A percentile compares a stretch with the other conserved stretches of the same genome.
Evolutionary conservation across 2,329 filamentous ascomycete species (phyloP).

Genomic region (Fusarium sp.): DNA sequence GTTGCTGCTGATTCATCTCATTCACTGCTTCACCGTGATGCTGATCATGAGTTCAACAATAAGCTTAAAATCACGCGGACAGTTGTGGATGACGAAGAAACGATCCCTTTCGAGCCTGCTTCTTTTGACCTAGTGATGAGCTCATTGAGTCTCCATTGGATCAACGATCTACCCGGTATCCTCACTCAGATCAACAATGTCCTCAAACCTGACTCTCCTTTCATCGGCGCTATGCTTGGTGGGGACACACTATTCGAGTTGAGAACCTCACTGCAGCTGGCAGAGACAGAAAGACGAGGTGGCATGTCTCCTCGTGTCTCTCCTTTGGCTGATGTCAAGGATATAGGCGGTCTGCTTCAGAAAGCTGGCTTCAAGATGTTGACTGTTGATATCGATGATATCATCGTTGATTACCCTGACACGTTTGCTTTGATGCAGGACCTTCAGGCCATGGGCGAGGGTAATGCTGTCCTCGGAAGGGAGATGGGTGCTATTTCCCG

Average conservation of each 20-base stretch:
- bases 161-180: slow-evolving; percentile 91
- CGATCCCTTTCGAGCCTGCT: slow-evolving; percentile 77
- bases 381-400: slow-evolving; percentile 97
- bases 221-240: slow-evolving; percentile 95
- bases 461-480: slow-evolving; percentile 85
- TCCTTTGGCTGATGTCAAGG: slow-evolving; percentile 89
- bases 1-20: slow-evolving; percentile 85
- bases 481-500: slow-evolving; percentile 80
- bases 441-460: slow-evolving; percentile 95
- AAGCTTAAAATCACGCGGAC: slow-evolving; percentile 77
- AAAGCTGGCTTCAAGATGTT: slow-evolving; percentile 93
- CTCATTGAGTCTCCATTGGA: slow-evolving; percentile 92
- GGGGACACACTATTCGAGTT: slow-evolving; percentile 95
- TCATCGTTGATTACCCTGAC: slow-evolving; percentile 93
- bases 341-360: slow-evolving; percentile 87
- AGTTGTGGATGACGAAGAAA: slow-evolving; percentile 78
- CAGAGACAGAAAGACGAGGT: slow-evolving; percentile 89
- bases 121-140: slow-evolving; percentile 92
- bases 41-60: slow-evolving; percentile 76
- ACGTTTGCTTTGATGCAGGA: slow-evolving; percentile 92
- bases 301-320: slow-evolving; percentile 92
- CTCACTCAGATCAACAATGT: slow-evolving; percentile 86
- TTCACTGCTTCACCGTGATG: slow-evolving; percentile 82
- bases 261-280: slow-evolving; percentile 90
- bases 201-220: slow-evolving; percentile 89